phyloP scores from a whole-genome alignment of 2,329 filamentous ascomycete genomes.

The Celoporthe dispersa region DNA sequence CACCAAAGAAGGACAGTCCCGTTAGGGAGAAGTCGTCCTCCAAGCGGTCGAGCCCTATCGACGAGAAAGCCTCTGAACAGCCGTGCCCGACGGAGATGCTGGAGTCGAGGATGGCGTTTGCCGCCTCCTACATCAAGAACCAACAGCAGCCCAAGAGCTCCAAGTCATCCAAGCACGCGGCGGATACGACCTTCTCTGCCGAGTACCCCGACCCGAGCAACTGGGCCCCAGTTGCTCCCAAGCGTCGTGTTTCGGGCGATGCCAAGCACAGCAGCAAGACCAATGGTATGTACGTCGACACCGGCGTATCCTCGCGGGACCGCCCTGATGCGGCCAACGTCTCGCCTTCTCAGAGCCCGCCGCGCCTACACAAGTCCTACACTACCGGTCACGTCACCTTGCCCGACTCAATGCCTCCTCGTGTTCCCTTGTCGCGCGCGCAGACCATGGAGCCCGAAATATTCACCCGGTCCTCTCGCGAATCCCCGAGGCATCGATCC shows the following conservation, averaged over 20 bases:
- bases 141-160: slow-evolving; percentile 23
- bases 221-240: neutral
- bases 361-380: slow-evolving; percentile 36
- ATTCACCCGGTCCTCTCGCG: slow-evolving; percentile 13
- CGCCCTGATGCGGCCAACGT: slow-evolving; percentile 28
- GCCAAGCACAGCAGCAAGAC: slow-evolving; percentile 21
- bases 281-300: slow-evolving; percentile 20
- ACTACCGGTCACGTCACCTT: slow-evolving; percentile 30
- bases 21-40: slow-evolving; percentile 32
- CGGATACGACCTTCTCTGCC: slow-evolving; percentile 13
- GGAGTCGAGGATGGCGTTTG: slow-evolving; percentile 28
- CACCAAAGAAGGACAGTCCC: slow-evolving; percentile 37
- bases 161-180: slow-evolving; percentile 22
- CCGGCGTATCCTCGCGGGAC: slow-evolving; percentile 7
- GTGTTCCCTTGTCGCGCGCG: slow-evolving; percentile 28
- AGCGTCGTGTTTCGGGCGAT: slow-evolving; percentile 31
- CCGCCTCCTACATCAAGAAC: slow-evolving; percentile 32
- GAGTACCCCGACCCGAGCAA: slow-evolving; percentile 30
- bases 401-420: slow-evolving; percentile 20
- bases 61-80: slow-evolving; percentile 15
- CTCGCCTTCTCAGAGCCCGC: slow-evolving; percentile 33
- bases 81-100: slow-evolving; percentile 20
- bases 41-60: slow-evolving; percentile 23
- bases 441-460: slow-evolving; percentile 32
- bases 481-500: slow-evolving; percentile 17